phyloP scores from a whole-genome alignment of 441 rosid species.

The Arabidopsis lyrata region DNA sequence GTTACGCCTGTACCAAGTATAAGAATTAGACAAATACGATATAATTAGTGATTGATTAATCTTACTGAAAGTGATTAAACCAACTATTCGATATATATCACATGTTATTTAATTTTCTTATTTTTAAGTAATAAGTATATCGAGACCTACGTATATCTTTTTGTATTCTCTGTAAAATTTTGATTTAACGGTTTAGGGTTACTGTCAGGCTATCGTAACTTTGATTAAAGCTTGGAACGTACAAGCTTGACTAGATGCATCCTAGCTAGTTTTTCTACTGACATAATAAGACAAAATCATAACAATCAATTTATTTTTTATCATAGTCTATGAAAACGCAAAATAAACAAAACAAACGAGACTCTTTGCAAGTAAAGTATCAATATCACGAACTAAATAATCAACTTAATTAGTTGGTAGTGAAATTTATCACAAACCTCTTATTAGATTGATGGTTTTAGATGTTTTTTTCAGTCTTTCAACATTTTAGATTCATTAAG shows the following conservation, averaged over 20 bases:
- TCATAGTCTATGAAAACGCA: neutral
- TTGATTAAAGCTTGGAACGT: constrained; percentile 4
- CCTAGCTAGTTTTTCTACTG: constrained; percentile 1
- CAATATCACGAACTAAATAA: neutral
- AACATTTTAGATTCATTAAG: too few relatives aligned
- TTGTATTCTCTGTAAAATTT: neutral
- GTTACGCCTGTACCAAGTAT: neutral
- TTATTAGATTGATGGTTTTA: too few relatives aligned
- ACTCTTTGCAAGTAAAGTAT: neutral
- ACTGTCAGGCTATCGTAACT: neutral
- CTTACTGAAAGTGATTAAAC: neutral
- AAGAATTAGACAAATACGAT: neutral
- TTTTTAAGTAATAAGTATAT: neutral
- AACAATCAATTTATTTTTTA: neutral
- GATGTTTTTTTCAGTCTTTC: too few relatives aligned
- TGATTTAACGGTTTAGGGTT: neutral
- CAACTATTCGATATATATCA: neutral
- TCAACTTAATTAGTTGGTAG: too few relatives aligned
- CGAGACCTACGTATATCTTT: neutral
- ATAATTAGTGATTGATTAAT: neutral
- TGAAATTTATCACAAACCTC: too few relatives aligned
- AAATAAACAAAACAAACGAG: neutral
- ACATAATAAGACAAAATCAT: constrained; percentile 8
- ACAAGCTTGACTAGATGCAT: neutral
- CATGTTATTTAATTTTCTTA: neutral